Evolutionary conservation across 495 filamentous ascomycete genomes (phyloP).

Genomic region (Evernia prunastri): DNA sequence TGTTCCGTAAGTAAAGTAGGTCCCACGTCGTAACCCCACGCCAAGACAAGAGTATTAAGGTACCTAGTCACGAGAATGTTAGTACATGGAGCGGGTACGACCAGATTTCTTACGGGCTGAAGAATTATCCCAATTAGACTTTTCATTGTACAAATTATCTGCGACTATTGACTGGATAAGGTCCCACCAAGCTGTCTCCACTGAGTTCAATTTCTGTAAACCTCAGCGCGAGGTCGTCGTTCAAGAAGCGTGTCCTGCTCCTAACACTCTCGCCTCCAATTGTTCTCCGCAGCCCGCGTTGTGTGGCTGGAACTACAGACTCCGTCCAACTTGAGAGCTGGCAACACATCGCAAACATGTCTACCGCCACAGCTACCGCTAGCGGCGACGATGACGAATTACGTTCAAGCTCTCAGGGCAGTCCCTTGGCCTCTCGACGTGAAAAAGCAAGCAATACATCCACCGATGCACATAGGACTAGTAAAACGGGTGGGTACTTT

Average conservation of each 20-base stretch:
- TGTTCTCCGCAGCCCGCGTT: background rate
- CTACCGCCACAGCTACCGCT: conserved; percentile 19
- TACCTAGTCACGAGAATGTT: background rate
- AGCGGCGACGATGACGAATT: conserved; percentile 30
- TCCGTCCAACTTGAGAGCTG: background rate
- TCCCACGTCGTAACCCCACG: too few relatives aligned
- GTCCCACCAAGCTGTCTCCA: conserved; percentile 5
- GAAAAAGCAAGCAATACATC: conserved; percentile 31
- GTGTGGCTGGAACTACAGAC: background rate
- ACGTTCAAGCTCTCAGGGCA: conserved; percentile 37
- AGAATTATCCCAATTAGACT: too few relatives aligned
- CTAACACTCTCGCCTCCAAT: background rate
- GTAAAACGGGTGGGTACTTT: conserved; percentile 49
- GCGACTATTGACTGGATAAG: background rate
- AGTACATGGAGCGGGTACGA: too few relatives aligned
- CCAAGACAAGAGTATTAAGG: too few relatives aligned
- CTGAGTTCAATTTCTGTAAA: background rate
- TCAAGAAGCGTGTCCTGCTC: background rate
- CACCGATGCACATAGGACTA: conserved; percentile 29
- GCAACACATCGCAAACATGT: conserved; percentile 3
- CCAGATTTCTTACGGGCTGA: too few relatives aligned
- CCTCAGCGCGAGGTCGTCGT: background rate
- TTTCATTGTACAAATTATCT: background rate
- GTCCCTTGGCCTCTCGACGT: conserved; percentile 48
- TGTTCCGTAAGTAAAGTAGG: too few relatives aligned